These are phyloP conservation scores for Aspergillus sp. DNA, from an alignment of 2,329 filamentous ascomycete species.

Conservation along the genomic window DNA sequence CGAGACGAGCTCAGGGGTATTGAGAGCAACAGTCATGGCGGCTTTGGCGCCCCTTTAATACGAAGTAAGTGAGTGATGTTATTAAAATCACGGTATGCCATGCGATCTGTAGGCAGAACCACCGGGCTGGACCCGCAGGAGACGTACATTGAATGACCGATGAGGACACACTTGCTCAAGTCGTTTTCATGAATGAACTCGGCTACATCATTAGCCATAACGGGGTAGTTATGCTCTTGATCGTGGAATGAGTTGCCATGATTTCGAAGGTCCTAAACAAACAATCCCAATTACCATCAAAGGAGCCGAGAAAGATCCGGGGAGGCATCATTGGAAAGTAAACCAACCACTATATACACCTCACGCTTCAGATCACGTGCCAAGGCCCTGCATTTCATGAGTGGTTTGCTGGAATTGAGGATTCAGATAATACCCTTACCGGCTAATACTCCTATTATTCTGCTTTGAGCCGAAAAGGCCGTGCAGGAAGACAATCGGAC, in stretches of 20 bases:
- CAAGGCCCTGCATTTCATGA: slow-evolving; percentile 56
- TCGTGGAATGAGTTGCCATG: slow-evolving; percentile 87
- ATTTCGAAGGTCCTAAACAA: slow-evolving; percentile 75
- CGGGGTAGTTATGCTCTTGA: slow-evolving; percentile 71
- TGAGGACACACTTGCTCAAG: slow-evolving; percentile 70
- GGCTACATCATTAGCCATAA: slow-evolving; percentile 81
- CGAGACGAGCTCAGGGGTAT: slow-evolving; percentile 64
- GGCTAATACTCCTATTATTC: slow-evolving; percentile 93
- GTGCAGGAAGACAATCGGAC: slow-evolving; percentile 83
- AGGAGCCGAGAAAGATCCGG: background rate
- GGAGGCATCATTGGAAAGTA: background rate
- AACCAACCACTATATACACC: slow-evolving; percentile 74
- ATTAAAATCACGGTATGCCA: background rate
- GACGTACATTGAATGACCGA: slow-evolving; percentile 87
- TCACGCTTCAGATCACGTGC: slow-evolving; percentile 76
- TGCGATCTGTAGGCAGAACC: background rate
- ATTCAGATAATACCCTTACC: slow-evolving; percentile 57
- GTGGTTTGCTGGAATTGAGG: background rate
- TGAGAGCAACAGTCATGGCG: slow-evolving; percentile 82
- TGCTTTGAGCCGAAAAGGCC: slow-evolving; percentile 93
- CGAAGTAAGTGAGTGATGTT: background rate
- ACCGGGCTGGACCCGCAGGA: background rate
- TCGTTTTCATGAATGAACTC: slow-evolving; percentile 72
- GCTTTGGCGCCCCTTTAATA: slow-evolving; percentile 76
- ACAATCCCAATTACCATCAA: background rate